phyloP scores from a whole-genome alignment of 1,139 yeast genomes.

The Protomyces arabidopsidicola region DNA sequence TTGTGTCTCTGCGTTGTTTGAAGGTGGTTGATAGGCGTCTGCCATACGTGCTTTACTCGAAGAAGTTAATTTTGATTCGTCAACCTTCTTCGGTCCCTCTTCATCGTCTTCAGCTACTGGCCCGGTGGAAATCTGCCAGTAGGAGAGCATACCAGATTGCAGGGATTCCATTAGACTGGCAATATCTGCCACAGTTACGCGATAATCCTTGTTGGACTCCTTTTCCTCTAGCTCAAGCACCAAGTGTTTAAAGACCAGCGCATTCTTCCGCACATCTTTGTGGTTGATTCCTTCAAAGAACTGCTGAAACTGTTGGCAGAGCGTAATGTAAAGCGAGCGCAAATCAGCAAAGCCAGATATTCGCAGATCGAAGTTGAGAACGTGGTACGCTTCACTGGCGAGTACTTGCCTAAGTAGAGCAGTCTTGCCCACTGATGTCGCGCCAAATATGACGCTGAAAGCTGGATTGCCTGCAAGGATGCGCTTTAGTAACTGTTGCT shows the following conservation, averaged over 20 bases:
- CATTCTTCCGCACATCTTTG: slow-evolving; percentile 1
- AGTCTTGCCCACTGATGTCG: slow-evolving; percentile 23
- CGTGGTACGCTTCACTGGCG: slow-evolving; percentile 15
- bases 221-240: slow-evolving; percentile 16
- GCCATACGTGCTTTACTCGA: not conserved
- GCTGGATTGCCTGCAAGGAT: slow-evolving; percentile 11
- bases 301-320: slow-evolving; percentile 12
- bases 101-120: not conserved
- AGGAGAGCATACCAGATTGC: slow-evolving; percentile 14
- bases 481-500: slow-evolving; percentile 5
- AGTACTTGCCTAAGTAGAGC: slow-evolving; percentile 19
- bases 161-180: slow-evolving; percentile 20
- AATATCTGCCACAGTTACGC: slow-evolving; percentile 22
- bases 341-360: slow-evolving; percentile 21
- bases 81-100: not conserved
- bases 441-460: slow-evolving; percentile 21
- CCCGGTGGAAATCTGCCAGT: slow-evolving; percentile 10
- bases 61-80: not conserved
- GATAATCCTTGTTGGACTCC: slow-evolving; percentile 1
- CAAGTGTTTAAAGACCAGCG: slow-evolving; percentile 16
- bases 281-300: slow-evolving; percentile 10
- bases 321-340: slow-evolving; percentile 8
- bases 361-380: slow-evolving; percentile 18
- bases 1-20: not conserved
- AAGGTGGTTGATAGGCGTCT: not conserved